Base-by-base conservation (phyloP, 1,284 basidiomycete genomes). In the Flammula alnicola region DNA sequence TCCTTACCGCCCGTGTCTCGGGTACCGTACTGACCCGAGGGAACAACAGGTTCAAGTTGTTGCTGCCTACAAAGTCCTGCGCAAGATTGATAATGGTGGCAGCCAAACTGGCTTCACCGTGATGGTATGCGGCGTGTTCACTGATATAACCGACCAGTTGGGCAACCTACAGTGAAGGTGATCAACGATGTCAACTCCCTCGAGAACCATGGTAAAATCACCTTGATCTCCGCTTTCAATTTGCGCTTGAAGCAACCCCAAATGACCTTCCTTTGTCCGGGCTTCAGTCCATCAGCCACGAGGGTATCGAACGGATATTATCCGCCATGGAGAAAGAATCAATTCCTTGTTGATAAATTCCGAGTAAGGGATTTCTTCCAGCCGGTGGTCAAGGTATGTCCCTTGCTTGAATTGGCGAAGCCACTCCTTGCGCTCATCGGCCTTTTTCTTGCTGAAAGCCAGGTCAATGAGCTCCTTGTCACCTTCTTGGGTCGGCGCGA, bases 321-420 rank as follows among this genome's bases (percentile, higher is more conserved):
- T 99, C 97, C 3, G 97, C 97, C 94, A 99, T 98, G 2, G 96
- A 99, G 81, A 99, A 99, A 98, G 80, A 57, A 99, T 98, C 38
- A 99, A 77, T 68, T 99, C 97, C 71, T 88, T 94, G 78, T 99
- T 98, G 75, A 99, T 95, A 67, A 99, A 99, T 65, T 99, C 95
- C 1, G 87, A 81, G 64, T 89, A 91, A 0, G 93, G 86, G 50
- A 99, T 91, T 63, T 93, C 85, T 45, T 89, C 83, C 39, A 92
- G 81, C 55, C 88, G 86, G 70, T 99, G 96, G 68, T 99, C 88
- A 23, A 99, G 79, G 71, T 80, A 98, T 1, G 97, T 99, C 29
- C 97, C 97, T 25, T 96, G 95, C 86, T 83, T 93, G 75, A 95
- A 97, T 59, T 95, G 88, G 20, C 96, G 81, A 9, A 99, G 77